Evolutionary conservation across 2,329 filamentous ascomycete genomes (phyloP), one percentile per base, ranked within the genome.

Genomic region (Sporothrix protearum): DNA sequence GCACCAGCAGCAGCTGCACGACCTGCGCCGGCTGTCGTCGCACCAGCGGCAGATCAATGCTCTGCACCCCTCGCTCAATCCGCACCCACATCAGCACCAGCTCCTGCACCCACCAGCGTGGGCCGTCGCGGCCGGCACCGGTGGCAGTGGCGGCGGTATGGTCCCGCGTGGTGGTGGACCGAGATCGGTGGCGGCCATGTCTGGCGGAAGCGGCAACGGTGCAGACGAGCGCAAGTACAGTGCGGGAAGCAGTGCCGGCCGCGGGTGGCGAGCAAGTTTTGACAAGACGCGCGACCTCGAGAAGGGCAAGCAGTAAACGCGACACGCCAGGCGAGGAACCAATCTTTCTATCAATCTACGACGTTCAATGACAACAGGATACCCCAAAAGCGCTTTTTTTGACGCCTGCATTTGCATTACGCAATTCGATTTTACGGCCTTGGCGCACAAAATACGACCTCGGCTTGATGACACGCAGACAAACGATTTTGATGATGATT

Each of bases 281-380:
- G 73, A 72, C 7, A 70, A 57, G 19, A 22, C 39, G 2, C 59
- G 66, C n/a, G 73, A 73, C 45, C 33, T 74, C 2, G 73, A 74
- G 61, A 68, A 47, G 69, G 71, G 73, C 36, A n/a, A 22, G 12
- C 22, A 36, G 36, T 66, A 53, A 47, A 47, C 12, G 14, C 14
- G 3, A 14, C 1, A 14, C 39, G 36, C 7, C 39, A 12, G 2
- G 39, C 2, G 42, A 47, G 42, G 42, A 14, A 47, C 42, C 5
- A 5, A 30, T 59, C n/a, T n/a, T 19, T 33, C 57, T 4, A 8
- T 25, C 16, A 30, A 7, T 5, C 19, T 36, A 33, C 55, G 33
- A 4, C 25, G 33, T 39, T 10, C 33, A 22, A 28, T 36, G 22
- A 47, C 25, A 30, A 33, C 59, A 64, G 57, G 53, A 64, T 64